Evolutionary conservation across 2,329 filamentous ascomycete species (phyloP).

Genomic region (Drechslerella coelobrocha): DNA sequence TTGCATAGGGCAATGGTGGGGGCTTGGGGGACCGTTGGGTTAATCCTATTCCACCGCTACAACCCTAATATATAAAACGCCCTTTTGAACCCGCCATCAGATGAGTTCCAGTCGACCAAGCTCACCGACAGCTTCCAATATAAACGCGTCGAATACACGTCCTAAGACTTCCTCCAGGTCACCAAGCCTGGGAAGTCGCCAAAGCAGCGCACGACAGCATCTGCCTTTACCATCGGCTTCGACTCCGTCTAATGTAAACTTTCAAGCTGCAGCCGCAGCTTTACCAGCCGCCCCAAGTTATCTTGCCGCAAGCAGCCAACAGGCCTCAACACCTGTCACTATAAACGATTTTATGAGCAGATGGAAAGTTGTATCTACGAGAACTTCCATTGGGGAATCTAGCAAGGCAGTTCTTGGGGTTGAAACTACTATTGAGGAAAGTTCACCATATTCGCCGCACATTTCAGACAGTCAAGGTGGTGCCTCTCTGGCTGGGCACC

Average conservation of each 20-base stretch:
- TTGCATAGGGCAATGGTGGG: neutral
- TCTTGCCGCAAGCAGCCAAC: no score
- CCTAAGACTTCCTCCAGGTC: neutral
- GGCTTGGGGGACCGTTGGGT: neutral
- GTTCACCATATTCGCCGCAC: neutral
- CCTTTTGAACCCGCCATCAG: neutral
- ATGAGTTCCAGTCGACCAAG: slow-evolving; percentile 9
- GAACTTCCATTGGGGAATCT: neutral
- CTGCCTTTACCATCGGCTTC: neutral
- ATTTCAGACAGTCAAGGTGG: neutral
- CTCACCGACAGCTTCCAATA: neutral
- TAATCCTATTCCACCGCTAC: neutral
- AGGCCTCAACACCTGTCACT: no score
- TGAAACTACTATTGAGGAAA: slow-evolving; percentile 13
- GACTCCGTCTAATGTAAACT: neutral
- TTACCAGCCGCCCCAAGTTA: neutral
- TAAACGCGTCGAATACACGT: slow-evolving; percentile 17
- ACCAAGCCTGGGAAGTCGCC: neutral
- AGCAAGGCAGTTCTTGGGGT: neutral
- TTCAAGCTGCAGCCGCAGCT: neutral
- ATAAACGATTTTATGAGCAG: slow-evolving; percentile 18
- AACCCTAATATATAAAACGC: neutral
- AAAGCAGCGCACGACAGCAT: neutral
- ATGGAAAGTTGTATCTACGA: slow-evolving; percentile 31
- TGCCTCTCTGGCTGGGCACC: neutral